Evolutionary conservation across 805 yeast genomes (phyloP).

Genomic region (Saccharomyces kudriavzevii): DNA sequence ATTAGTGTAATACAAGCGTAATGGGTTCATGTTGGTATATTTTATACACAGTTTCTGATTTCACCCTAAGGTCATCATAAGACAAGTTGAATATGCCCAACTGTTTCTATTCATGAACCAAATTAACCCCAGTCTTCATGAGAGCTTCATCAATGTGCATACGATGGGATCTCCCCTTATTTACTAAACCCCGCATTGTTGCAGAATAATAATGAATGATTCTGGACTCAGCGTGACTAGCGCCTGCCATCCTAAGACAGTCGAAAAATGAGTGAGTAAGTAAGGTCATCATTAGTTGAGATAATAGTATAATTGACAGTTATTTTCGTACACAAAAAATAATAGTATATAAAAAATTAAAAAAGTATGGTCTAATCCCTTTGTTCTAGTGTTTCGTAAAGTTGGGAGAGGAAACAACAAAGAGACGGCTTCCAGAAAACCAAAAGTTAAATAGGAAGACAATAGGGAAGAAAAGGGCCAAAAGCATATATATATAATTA

Average conservation of each 20-base stretch:
- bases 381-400: neutral
- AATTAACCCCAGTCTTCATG: neutral
- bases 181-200: neutral
- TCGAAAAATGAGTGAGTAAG: neutral
- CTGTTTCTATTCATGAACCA: neutral
- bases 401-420: neutral
- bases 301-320: neutral
- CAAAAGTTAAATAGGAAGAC: neutral
- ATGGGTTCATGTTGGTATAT: neutral
- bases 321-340: neutral
- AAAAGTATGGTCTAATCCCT: neutral
- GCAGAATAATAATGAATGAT: neutral
- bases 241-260: neutral
- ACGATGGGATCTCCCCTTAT: neutral
- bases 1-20: neutral
- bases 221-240: neutral
- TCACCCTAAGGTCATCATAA: neutral
- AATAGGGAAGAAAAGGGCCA: neutral
- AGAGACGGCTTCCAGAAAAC: neutral
- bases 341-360: neutral
- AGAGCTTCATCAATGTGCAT: neutral
- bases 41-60: neutral
- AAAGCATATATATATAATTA: neutral
- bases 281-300: neutral
- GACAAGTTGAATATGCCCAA: neutral